phyloP scores from a whole-genome alignment of 495 filamentous ascomycete genomes.

The Jackrogersella minutella region DNA sequence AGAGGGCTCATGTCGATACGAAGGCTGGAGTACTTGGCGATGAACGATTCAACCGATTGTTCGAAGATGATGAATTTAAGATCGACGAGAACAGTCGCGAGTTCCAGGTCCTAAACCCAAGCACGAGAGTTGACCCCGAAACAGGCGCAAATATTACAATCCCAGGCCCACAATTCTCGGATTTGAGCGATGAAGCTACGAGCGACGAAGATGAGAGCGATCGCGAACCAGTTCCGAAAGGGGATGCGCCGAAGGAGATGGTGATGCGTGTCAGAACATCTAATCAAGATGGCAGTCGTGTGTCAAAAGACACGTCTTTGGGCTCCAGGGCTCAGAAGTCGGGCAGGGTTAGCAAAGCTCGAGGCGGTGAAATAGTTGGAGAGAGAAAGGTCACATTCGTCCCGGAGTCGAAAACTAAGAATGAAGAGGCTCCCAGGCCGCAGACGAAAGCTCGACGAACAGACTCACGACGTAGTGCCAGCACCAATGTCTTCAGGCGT shows the following conservation, averaged over 20 bases:
- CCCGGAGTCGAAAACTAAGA: slow-evolving; percentile 66
- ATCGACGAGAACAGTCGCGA: slow-evolving; percentile 91
- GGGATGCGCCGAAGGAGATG: slow-evolving; percentile 45
- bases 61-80: slow-evolving; percentile 90
- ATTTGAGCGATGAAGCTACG: slow-evolving; percentile 50
- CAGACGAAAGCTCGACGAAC: slow-evolving; percentile 51
- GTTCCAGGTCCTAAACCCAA: slow-evolving; percentile 87
- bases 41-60: slow-evolving; percentile 84
- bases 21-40: slow-evolving; percentile 75
- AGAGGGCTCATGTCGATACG: slow-evolving; percentile 71
- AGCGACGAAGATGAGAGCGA: slow-evolving; percentile 54
- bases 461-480: slow-evolving; percentile 72
- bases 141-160: slow-evolving; percentile 28
- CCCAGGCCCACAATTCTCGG: slow-evolving; percentile 30
- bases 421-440: slow-evolving; percentile 45
- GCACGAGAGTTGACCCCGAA: slow-evolving; percentile 59
- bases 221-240: slow-evolving; percentile 49
- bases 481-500: slow-evolving; percentile 73
- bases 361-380: slow-evolving; percentile 70
- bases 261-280: slow-evolving; percentile 74
- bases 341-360: slow-evolving; percentile 54
- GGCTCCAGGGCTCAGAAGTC: slow-evolving; percentile 68
- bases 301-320: slow-evolving; percentile 68
- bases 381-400: slow-evolving; percentile 89
- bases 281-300: slow-evolving; percentile 65